These are phyloP conservation scores for Schizonepeta tenuifolia DNA, from an alignment of 257 asterid genomes.

Conservation along the genomic window DNA sequence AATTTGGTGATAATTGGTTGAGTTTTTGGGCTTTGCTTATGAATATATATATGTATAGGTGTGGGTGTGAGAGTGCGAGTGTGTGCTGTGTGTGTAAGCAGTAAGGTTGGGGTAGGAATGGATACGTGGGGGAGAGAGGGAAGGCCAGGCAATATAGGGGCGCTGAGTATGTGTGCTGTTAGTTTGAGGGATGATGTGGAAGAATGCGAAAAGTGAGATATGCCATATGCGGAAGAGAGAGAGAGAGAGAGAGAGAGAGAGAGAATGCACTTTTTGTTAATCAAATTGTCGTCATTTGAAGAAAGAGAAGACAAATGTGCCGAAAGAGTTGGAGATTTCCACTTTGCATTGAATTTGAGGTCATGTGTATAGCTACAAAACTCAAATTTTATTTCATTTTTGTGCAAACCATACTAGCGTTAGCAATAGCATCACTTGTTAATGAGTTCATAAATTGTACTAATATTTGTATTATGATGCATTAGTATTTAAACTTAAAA, in stretches of 20 bases:
- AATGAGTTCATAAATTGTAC: too few relatives aligned
- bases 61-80: background rate
- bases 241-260: background rate
- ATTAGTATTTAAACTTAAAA: too few relatives aligned
- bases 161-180: conserved; percentile 1
- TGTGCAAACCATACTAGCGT: background rate
- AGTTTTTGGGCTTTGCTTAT: too few relatives aligned
- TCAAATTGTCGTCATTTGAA: background rate
- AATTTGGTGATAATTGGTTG: background rate
- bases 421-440: too few relatives aligned
- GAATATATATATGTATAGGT: background rate
- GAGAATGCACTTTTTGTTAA: too few relatives aligned
- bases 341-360: background rate
- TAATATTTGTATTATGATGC: too few relatives aligned
- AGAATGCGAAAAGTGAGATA: background rate
- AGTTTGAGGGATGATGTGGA: background rate
- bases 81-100: background rate
- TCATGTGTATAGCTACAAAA: too few relatives aligned
- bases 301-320: conserved; percentile 1
- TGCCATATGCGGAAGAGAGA: background rate
- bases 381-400: background rate
- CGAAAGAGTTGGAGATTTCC: conserved; percentile 27
- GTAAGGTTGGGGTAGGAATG: background rate
- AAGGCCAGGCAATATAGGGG: conserved; percentile 27
- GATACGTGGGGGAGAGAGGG: conserved; percentile 35